phyloP scores from a whole-genome alignment of 1,139 yeast genomes.

The Taphrina flavorubra region DNA sequence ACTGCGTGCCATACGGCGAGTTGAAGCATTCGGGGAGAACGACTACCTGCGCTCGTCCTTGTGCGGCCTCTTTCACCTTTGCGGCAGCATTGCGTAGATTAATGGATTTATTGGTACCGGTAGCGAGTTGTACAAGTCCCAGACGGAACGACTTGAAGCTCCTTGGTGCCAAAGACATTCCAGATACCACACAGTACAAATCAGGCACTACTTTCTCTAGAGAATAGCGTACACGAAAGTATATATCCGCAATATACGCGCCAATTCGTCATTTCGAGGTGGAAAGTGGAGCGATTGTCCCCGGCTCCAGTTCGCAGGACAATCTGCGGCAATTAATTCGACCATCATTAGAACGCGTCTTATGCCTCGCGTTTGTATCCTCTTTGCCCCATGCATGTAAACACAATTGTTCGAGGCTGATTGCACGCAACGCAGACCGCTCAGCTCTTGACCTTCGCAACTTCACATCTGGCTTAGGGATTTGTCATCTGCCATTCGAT shows the following conservation, averaged over 20 bases:
- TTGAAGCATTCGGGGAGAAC: slow-evolving; percentile 92
- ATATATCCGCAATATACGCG: too few relatives aligned
- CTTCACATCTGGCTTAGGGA: too few relatives aligned
- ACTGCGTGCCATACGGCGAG: slow-evolving; percentile 88
- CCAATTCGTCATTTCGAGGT: too few relatives aligned
- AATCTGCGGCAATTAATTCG: background rate
- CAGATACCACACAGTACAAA: too few relatives aligned
- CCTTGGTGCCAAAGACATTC: slow-evolving; percentile 15
- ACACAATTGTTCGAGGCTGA: too few relatives aligned
- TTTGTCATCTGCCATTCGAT: too few relatives aligned
- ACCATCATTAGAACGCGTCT: background rate
- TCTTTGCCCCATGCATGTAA: too few relatives aligned
- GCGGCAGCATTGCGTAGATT: slow-evolving; percentile 64
- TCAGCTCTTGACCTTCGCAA: too few relatives aligned
- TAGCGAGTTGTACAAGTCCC: slow-evolving; percentile 78
- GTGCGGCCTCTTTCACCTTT: slow-evolving; percentile 62
- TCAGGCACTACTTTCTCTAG: too few relatives aligned
- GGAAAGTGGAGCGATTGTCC: too few relatives aligned
- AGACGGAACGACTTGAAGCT: slow-evolving; percentile 49
- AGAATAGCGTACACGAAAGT: too few relatives aligned
- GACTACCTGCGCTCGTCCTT: slow-evolving; percentile 57
- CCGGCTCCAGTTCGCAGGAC: background rate
- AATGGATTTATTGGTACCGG: slow-evolving; percentile 71
- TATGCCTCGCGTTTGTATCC: background rate
- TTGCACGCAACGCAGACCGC: too few relatives aligned